phyloP scores from a whole-genome alignment of 169 alveolate genomes.

The Eimeria necatrix region DNA sequence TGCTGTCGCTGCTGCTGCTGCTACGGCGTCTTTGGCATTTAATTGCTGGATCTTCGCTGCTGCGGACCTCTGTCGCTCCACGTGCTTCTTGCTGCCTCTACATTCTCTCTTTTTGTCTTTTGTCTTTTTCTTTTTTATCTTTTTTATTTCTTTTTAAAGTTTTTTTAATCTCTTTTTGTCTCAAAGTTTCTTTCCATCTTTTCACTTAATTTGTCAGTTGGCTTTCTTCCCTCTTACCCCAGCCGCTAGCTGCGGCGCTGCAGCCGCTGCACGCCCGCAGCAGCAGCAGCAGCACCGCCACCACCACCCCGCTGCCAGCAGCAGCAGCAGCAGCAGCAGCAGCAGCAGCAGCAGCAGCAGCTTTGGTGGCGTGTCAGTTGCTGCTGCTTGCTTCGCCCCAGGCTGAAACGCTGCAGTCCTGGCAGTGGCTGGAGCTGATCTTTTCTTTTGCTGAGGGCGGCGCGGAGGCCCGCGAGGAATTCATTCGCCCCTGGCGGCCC shows the following conservation, averaged over 20 bases:
- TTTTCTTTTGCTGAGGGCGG: neutral
- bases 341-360: slow-evolving; percentile 26
- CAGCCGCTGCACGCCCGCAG: neutral
- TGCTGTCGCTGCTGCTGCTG: too few relatives aligned
- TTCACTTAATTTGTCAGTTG: too few relatives aligned
- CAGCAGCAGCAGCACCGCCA: neutral
- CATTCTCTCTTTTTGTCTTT: neutral
- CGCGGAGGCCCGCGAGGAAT: neutral
- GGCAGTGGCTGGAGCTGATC: slow-evolving; percentile 26
- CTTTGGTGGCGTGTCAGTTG: neutral
- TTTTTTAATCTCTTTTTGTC: neutral
- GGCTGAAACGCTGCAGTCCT: slow-evolving; percentile 47
- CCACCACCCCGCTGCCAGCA: neutral
- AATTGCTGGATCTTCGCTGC: too few relatives aligned
- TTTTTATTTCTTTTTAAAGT: neutral
- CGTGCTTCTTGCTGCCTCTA: neutral
- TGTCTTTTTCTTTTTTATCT: neutral
- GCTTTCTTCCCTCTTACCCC: too few relatives aligned
- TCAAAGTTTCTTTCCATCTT: neutral
- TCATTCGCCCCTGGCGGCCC: neutral
- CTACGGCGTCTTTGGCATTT: too few relatives aligned
- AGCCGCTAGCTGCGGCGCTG: neutral
- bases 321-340: slow-evolving; percentile 21
- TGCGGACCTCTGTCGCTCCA: neutral
- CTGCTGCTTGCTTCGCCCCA: neutral